Base-by-base conservation (phyloP, 495 filamentous ascomycete species). In the Articulospora tetracladia region DNA sequence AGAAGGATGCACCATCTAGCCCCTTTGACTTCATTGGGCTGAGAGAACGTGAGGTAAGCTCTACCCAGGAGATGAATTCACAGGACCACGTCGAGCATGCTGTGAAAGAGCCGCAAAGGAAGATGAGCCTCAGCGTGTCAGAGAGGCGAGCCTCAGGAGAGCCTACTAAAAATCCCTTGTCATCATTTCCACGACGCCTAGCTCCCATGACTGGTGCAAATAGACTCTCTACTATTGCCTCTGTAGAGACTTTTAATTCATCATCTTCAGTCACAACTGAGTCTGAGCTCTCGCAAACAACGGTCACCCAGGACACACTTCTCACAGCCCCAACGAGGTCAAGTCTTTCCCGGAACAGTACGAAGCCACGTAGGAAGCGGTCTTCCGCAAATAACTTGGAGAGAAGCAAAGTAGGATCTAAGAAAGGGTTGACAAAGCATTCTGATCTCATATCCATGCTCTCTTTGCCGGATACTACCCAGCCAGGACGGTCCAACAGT, bases 391-490 rank as follows among this genome's bases (percentile, higher is more conserved):
- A 50, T 22, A 56, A 75, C 15, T 69, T 69, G 27, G 70, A 67
- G 57, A 70, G 62, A 61, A 79, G 77, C 51, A 68, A 72, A 36
- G 32, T 24, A 15, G 58, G 61, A 32, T 66, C 89, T 24, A 92
- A 89, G 66, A 83, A 91, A 64, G 82, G 89, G 58, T 81, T 94
- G 17, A 94, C 95, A 1, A 97, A 91, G 44, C 92, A 97, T 73
- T 91, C 91, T 13, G 95, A 98, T 71, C 78, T 98, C 17, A 89
- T 98, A 39, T 97, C 94, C 8, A 90, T 97, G 24, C 77, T 98
- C 7, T 98, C 95, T 0, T 73, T 88, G 47, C 84, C 91, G 1
- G 84, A 86, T 53, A 78, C 82, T 60, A 85, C 77, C 32, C 65
- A 73, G 0, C 74, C 76, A 1, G 73, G 69, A 22, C 71, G 74